phyloP scores from a whole-genome alignment of 345 rosid genomes.

The Moricandia moricandioides region DNA sequence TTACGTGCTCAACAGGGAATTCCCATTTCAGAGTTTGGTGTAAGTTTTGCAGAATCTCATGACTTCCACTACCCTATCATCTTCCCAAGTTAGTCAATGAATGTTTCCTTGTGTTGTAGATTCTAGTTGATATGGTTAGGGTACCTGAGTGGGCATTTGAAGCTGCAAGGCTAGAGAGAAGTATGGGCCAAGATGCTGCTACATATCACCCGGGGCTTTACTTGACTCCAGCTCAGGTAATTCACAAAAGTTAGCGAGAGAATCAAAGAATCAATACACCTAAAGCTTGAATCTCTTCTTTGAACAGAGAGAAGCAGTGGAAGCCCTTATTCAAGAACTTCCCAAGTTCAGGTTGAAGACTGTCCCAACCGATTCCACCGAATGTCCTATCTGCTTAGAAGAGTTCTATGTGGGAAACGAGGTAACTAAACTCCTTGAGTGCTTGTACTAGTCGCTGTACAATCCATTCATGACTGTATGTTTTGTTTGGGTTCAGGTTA shows the following conservation, averaged over 20 bases:
- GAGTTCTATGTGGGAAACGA: conserved; percentile 78
- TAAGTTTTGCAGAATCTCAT: conserved; percentile 35
- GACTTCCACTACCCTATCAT: conserved; percentile 7
- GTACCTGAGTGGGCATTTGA: conserved; percentile 96
- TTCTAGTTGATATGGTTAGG: conserved; percentile 80
- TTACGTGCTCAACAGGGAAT: conserved; percentile 85
- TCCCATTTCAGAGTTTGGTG: conserved; percentile 87
- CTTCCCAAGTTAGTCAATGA: background rate
- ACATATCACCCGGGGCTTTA: conserved; percentile 87
- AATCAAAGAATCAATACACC: background rate
- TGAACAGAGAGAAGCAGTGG: conserved; percentile 79
- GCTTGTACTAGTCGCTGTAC: background rate
- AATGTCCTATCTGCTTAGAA: conserved; percentile 91
- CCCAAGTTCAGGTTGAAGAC: conserved; percentile 84
- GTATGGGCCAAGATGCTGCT: conserved; percentile 77
- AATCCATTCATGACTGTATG: background rate
- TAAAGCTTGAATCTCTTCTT: conserved; percentile 14
- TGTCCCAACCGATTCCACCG: conserved; percentile 88
- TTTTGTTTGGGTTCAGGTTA: conserved; percentile 51
- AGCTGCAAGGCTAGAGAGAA: conserved; percentile 94
- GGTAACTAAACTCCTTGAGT: conserved; percentile 38
- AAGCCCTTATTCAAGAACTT: conserved; percentile 86
- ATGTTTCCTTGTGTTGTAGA: conserved; percentile 43
- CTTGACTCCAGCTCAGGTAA: conserved; percentile 57
- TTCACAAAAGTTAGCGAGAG: background rate